Conservation (phyloP, 2,329 filamentous ascomycete genomes). For the Sordariomycetes sp. region DNA sequence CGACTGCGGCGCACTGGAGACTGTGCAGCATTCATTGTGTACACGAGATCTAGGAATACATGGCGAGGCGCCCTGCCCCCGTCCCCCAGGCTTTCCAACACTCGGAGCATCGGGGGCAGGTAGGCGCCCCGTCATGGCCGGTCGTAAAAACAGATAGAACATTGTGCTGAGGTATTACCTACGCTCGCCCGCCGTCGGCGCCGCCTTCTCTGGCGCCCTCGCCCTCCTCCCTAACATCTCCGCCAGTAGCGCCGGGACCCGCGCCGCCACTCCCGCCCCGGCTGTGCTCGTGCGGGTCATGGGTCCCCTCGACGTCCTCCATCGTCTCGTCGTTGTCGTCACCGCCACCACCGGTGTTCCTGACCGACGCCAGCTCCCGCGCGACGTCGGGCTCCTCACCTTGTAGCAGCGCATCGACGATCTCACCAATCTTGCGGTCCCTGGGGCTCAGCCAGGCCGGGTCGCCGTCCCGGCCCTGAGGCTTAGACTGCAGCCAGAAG, state of each 20-base stretch:
- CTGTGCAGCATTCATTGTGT: constrained; percentile 1
- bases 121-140: not conserved
- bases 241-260: constrained; percentile 75
- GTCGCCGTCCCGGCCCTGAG: constrained; percentile 57
- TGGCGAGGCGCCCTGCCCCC: constrained; percentile 1
- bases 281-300: constrained; percentile 43
- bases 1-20: not conserved
- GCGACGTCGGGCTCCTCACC: constrained; percentile 79
- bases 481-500: constrained; percentile 93
- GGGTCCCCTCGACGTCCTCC: constrained; percentile 53
- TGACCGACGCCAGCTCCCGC: constrained; percentile 54
- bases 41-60: constrained; percentile 4
- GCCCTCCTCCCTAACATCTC: constrained; percentile 84
- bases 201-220: constrained; percentile 81
- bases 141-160: not conserved
- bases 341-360: constrained; percentile 30
- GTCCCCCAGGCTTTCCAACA: constrained; percentile 1
- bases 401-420: constrained; percentile 73
- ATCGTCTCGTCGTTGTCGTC: constrained; percentile 41
- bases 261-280: constrained; percentile 63
- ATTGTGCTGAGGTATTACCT: constrained; percentile 43
- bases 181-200: constrained; percentile 97
- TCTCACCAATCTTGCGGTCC: constrained; percentile 75
- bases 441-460: constrained; percentile 70
- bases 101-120: not conserved